Conservation (phyloP, 768 basidiomycete genomes). For the Mycena sanguinolenta region DNA sequence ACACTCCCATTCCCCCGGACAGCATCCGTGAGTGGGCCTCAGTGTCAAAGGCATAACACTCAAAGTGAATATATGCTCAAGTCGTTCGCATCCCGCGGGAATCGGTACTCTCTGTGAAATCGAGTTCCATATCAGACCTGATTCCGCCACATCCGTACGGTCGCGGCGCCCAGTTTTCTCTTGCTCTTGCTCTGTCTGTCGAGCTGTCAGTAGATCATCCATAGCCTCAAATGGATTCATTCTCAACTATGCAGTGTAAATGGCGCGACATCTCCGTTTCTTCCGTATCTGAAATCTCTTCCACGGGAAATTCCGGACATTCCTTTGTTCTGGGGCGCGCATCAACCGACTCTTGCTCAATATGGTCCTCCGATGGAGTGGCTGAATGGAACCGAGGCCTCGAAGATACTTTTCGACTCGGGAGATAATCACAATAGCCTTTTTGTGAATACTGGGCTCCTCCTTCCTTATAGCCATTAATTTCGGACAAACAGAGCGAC, state of each 20-base stretch:
- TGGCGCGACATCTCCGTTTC: constrained; percentile 68
- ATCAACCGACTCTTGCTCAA: constrained; percentile 41
- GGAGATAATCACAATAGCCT: constrained; percentile 38
- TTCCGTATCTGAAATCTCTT: constrained; percentile 75
- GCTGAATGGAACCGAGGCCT: constrained; percentile 61
- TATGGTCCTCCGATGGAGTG: constrained; percentile 48
- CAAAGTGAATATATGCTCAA: constrained; percentile 42
- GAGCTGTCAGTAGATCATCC: constrained; percentile 67
- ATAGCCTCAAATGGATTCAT: constrained; percentile 14
- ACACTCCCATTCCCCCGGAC: constrained; percentile 47
- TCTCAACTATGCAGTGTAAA: constrained; percentile 55
- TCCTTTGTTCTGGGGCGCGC: constrained; percentile 71
- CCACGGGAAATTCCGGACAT: constrained; percentile 66
- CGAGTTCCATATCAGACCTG: constrained; percentile 60
- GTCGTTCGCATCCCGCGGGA: constrained; percentile 77
- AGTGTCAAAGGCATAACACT: constrained; percentile 14
- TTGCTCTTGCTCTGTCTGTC: constrained; percentile 73
- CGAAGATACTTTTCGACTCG: constrained; percentile 40
- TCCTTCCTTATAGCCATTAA: constrained; percentile 1
- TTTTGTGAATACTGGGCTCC: constrained; percentile 39
- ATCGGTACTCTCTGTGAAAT: constrained; percentile 71
- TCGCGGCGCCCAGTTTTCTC: constrained; percentile 68
- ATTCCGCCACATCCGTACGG: constrained; percentile 67
- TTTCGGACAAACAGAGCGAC: constrained; percentile 45
- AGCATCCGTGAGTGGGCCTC: constrained; percentile 52